Percentiles rank a stretch among this genome's conserved stretches.
These are phyloP conservation scores for Fusarium abutilonis DNA, from an alignment of 2,329 filamentous ascomycete species.

Conservation along the genomic window DNA sequence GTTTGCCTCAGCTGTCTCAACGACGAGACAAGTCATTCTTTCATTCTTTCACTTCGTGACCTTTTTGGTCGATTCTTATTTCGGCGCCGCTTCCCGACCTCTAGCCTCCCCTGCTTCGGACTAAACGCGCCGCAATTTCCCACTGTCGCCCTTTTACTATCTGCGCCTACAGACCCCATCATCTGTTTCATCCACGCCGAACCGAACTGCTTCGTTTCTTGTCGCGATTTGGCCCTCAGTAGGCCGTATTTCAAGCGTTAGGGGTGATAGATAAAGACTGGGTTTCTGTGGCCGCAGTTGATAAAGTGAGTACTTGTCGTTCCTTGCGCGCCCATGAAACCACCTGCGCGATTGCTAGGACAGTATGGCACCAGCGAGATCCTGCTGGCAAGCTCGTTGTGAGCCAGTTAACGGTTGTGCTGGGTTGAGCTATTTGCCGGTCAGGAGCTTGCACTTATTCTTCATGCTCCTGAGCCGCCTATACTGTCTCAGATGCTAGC, in stretches of 20 bases:
- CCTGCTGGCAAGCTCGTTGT: conserved; percentile 1
- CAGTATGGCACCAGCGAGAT: neutral
- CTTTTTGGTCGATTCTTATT: conserved; percentile 18
- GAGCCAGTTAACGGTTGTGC: neutral
- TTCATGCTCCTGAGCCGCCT: conserved; percentile 2
- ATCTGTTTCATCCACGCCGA: conserved; percentile 19
- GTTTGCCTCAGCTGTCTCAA: conserved; percentile 37
- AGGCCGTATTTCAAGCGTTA: conserved; percentile 43
- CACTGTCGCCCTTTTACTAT: conserved; percentile 31
- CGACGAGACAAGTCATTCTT: conserved; percentile 25
- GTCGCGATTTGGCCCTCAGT: conserved; percentile 37
- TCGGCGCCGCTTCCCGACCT: conserved; percentile 24
- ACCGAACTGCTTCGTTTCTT: conserved; percentile 32
- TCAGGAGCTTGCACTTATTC: neutral
- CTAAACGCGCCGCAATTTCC: conserved; percentile 39
- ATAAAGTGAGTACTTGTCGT: conserved; percentile 41
- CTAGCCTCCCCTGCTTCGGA: conserved; percentile 35
- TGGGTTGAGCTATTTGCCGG: neutral
- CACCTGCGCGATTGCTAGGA: conserved; percentile 19
- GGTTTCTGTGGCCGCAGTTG: conserved; percentile 35
- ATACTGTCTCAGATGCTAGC: conserved; percentile 2
- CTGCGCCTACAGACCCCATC: conserved; percentile 25
- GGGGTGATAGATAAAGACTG: conserved; percentile 42
- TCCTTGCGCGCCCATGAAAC: conserved; percentile 24
- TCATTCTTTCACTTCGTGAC: conserved; percentile 23